Base-by-base conservation (phyloP, 345 rosid species). In the Populus ilicifolia region DNA sequence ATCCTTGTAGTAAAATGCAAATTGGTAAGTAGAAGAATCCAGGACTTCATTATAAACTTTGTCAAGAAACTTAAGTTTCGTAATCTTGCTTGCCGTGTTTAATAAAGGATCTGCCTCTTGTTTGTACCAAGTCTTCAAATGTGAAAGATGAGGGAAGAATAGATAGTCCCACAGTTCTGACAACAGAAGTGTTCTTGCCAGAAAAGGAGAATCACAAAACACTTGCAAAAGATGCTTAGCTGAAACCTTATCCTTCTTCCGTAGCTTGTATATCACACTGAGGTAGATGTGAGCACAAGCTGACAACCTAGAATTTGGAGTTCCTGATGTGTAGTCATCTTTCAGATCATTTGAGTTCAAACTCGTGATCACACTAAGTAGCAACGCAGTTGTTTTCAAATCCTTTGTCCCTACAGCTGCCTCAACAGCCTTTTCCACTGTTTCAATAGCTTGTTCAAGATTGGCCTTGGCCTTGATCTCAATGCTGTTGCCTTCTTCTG, bases 91-190 rank as follows among this genome's bases (percentile, higher is more conserved):
- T 39, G 86, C 80, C 43, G 71, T 76, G 46, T 78, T 84, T 9
- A 70, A 75, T 27, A 88, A 85, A 69, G 84, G 83, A 66, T 78
- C 84, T 69, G 84, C 87, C 81, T 91, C 94, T 73, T 88, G 88
- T 56, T 76, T 72, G 72, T 88, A 85, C 92, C 94, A 91, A 50
- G 10, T 64, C 78, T 81, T 79, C 84, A 91, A 74, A 83, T 88
- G 94, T 16, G 89, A 88, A 75, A 91, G 89, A 79, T 91, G 92
- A 9, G 94, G 92, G 67, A 70, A 88, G 77, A 90, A 88, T 25
- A 90, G 71, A 80, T 75, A 56, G 43, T 90, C 90, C 92, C 91
- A 88, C 56, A 90, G 86, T 66, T 87, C 86, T 69, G 89, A 83
- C 78, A 90, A 74, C 86, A 90, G 73, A 75, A 64, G 29, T 33